phyloP scores from a whole-genome alignment of 768 basidiomycete species.

The Kwoniella sp. region DNA sequence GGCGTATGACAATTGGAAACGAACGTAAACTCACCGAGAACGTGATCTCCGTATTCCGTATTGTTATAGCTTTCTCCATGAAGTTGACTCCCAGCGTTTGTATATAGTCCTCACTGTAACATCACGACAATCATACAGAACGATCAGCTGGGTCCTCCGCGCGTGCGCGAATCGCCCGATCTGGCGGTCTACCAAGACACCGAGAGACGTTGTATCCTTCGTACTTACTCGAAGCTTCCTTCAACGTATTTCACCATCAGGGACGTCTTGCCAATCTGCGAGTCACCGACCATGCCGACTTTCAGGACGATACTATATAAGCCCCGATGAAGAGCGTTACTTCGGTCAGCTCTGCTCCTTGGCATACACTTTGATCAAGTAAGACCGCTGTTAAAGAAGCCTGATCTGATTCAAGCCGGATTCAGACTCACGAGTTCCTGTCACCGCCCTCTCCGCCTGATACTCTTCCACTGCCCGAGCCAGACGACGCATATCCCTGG shows the following conservation, averaged over 20 bases:
- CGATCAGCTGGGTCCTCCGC: too few species aligned
- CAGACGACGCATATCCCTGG: slow-evolving; percentile 49
- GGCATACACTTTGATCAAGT: too few species aligned
- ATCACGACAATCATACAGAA: too few species aligned
- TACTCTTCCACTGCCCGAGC: slow-evolving; percentile 48
- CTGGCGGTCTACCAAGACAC: too few species aligned
- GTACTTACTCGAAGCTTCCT: slow-evolving; percentile 77
- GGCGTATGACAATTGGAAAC: not conserved
- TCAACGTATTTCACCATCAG: slow-evolving; percentile 99
- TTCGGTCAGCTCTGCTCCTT: too few species aligned
- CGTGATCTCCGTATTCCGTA: slow-evolving; percentile 96
- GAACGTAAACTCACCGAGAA: slow-evolving; percentile 65
- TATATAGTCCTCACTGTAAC: slow-evolving; percentile 84
- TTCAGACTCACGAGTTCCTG: slow-evolving; percentile 45
- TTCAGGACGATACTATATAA: slow-evolving; percentile 78
- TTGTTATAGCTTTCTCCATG: slow-evolving; percentile 99
- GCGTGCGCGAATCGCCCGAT: too few species aligned
- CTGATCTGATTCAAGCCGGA: not conserved
- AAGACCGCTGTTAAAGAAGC: not conserved
- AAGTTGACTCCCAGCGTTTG: slow-evolving; percentile 99
- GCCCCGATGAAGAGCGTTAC: not conserved
- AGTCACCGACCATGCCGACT: slow-evolving; percentile 99
- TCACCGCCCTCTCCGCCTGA: slow-evolving; percentile 51
- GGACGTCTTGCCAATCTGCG: slow-evolving; percentile 98
- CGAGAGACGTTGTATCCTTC: not conserved